Evolutionary conservation across 176 grass and related monocot species (phyloP).

Genomic region (Thalia dealbata): DNA sequence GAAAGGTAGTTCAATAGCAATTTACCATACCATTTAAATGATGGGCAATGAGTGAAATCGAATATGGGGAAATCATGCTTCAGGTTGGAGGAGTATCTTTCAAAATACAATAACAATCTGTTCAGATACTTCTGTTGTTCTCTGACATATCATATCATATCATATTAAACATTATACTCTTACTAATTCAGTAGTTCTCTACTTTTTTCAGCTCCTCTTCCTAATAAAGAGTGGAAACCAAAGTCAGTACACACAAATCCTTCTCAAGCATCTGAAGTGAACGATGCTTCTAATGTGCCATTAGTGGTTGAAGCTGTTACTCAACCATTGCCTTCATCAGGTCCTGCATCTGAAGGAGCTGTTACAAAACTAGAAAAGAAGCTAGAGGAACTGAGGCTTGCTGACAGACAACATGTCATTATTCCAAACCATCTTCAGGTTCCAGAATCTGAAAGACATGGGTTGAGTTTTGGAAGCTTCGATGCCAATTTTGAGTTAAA

Average conservation of each 20-base stretch:
- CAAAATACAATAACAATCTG: too few species aligned
- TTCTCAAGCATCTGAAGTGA: conserved; percentile 27
- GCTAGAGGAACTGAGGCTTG: conserved; percentile 30
- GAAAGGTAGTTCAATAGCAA: too few species aligned
- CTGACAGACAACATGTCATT: conserved; percentile 64
- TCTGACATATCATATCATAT: too few species aligned
- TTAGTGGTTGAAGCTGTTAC: conserved; percentile 28
- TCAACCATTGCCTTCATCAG: conserved; percentile 26
- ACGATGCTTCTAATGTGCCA: conserved; percentile 24
- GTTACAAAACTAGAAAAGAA: conserved; percentile 34
- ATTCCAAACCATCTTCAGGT: conserved; percentile 93
- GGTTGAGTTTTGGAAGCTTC: conserved; percentile 87
- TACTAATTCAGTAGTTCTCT: background rate
- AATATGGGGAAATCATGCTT: too few species aligned
- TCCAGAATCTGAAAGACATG: conserved; percentile 63
- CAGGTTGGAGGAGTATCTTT: too few species aligned
- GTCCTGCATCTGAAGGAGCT: conserved; percentile 24
- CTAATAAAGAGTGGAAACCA: conserved; percentile 91
- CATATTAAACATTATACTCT: too few species aligned
- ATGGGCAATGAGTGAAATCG: too few species aligned
- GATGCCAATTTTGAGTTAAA: conserved; percentile 40
- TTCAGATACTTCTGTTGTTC: too few species aligned
- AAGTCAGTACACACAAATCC: conserved; percentile 44
- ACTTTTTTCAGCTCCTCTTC: conserved; percentile 35
- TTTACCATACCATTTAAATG: too few species aligned